Evolutionary conservation across 139 green algal genomes (phyloP), one percentile per base, ranked within the genome.

Genomic region (Chlamydomonas asymmetrica): DNA sequence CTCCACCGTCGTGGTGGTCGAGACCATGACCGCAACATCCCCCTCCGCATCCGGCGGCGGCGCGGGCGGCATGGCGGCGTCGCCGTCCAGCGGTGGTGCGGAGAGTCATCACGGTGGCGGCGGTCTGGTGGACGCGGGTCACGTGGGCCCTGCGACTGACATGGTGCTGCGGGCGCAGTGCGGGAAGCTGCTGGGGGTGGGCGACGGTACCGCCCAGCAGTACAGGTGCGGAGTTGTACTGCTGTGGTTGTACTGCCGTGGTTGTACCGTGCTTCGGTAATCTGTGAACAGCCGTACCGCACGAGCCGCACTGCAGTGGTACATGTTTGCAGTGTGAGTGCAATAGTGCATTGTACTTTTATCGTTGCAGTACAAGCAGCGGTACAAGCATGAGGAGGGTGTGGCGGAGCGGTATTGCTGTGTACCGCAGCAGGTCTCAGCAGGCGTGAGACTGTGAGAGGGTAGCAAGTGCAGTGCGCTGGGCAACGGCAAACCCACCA

Each of bases 151-250:
- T 0, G 71, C 71, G 5, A 29, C 69, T 4, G 43, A 43, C 1
- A 34, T 68, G 43, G 71, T 77, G 59, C 71, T 77, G 43, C 59
- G 69, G 71, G 71, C 41, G 6, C 59, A 59, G 3, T 70, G 68
- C 41, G 71, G 71, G 43, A 45, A 68, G 71, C 71, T 77, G 59
- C 71, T 77, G 59, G 71, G 71, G 25, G 71, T 77, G 59, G 60
- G 43, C 32, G 37, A 37, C 41, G 59, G 69, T 6, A 4, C 71
- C 27, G 34, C 27, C 41, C 59, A 57, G 7, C 32, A 69, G 41
- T 43, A 69, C 59, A 69, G 59, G 71, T 77, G 57, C 13, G 45
- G 13, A 25, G 18, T 13, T 16, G 45, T 25, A 16, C 45, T 52
- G 45, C 13, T 16, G 13, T 13, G 13, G 45, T 52, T 13, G 45